A percentile compares a stretch with the other conserved stretches of the same genome.
Conservation (phyloP, 306 rosid species). For the Castanospermum australe region DNA sequence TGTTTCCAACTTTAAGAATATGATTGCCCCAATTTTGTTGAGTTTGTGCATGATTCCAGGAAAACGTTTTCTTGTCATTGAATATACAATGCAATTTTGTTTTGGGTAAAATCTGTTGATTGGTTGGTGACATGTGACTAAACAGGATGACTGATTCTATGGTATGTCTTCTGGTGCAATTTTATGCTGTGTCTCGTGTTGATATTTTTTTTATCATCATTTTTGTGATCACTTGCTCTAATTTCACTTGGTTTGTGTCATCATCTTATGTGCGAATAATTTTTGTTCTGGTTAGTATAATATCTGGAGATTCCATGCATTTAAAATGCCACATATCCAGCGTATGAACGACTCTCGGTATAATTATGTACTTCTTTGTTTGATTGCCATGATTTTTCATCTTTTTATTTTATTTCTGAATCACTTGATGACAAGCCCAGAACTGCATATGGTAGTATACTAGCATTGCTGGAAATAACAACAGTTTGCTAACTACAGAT, state of each 20-base stretch:
- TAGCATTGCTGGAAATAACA: neutral
- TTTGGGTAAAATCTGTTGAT: neutral
- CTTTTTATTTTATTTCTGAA: neutral
- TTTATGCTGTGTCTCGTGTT: neutral
- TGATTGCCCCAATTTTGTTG: neutral
- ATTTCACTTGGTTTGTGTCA: neutral
- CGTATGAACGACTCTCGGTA: neutral
- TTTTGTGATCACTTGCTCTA: neutral
- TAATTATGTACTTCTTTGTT: neutral
- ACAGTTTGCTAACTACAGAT: neutral
- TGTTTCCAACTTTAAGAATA: neutral
- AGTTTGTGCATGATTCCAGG: neutral
- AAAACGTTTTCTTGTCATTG: neutral
- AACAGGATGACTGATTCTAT: neutral
- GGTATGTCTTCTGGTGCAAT: neutral
- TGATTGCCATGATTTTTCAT: neutral
- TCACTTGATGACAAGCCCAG: neutral
- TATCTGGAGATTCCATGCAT: conserved; percentile 10
- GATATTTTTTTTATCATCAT: neutral
- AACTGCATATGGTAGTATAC: neutral
- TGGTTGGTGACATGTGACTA: neutral
- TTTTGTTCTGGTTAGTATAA: neutral
- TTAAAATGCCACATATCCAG: neutral
- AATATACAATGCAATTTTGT: neutral
- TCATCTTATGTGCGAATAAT: neutral